phyloP scores from a whole-genome alignment of 768 basidiomycete genomes.

The Mycena rebaudengoi region DNA sequence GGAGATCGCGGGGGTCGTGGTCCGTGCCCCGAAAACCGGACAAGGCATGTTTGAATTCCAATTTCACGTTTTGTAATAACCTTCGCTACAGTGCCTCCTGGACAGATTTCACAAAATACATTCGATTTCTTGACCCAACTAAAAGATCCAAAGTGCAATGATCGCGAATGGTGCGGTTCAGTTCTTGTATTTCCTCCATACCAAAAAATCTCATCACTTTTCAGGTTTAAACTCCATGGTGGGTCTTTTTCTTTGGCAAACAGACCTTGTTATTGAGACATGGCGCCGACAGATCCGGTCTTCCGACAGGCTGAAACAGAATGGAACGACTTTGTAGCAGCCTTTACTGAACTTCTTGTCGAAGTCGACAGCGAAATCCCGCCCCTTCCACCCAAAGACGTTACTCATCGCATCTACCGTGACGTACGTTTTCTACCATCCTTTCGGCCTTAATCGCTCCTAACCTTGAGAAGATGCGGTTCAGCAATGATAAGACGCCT shows the following conservation, averaged over 20 bases:
- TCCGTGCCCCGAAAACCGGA: conserved; percentile 86
- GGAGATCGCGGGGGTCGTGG: conserved; percentile 76
- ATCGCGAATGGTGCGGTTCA: conserved; percentile 85
- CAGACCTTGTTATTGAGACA: background rate
- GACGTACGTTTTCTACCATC: conserved; percentile 62
- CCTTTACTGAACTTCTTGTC: conserved; percentile 70
- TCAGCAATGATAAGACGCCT: conserved; percentile 95
- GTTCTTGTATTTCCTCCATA: background rate
- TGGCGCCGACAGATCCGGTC: conserved; percentile 65
- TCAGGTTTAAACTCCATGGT: conserved; percentile 90
- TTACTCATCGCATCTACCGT: conserved; percentile 92
- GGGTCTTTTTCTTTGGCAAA: conserved; percentile 14
- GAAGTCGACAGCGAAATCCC: conserved; percentile 88
- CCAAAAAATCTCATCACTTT: background rate
- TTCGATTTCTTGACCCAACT: conserved; percentile 79
- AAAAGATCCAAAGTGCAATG: conserved; percentile 80
- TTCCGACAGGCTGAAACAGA: conserved; percentile 87
- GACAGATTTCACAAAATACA: conserved; percentile 87
- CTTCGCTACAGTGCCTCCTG: conserved; percentile 70
- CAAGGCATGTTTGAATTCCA: conserved; percentile 56
- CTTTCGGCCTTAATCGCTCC: background rate
- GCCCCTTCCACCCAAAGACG: conserved; percentile 88
- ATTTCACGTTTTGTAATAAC: background rate
- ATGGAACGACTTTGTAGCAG: conserved; percentile 70
- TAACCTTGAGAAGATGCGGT: conserved; percentile 66